phyloP scores from a whole-genome alignment of 768 basidiomycete genomes.

The Leccinum subtestaceum region DNA sequence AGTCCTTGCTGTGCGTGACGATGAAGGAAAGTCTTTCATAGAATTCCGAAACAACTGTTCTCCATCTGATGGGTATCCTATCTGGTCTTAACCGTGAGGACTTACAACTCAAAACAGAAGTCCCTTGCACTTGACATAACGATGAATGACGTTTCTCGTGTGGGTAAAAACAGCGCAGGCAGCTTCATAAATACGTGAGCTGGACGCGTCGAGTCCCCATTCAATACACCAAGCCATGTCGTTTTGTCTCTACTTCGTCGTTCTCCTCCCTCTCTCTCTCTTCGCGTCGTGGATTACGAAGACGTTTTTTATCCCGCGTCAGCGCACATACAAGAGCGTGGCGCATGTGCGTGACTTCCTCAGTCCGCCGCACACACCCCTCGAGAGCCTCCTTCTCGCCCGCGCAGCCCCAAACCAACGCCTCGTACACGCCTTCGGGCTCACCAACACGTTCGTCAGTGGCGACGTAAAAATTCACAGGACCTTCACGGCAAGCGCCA shows the following conservation, averaged over 20 bases:
- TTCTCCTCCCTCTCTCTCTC: not conserved
- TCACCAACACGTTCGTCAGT: conserved; percentile 55
- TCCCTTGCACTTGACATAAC: not conserved
- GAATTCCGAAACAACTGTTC: not conserved
- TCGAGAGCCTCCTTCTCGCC: conserved; percentile 14
- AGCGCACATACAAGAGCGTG: conserved; percentile 9
- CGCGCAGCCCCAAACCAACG: conserved; percentile 24
- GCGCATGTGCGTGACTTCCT: conserved; percentile 11
- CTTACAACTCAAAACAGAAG: not conserved
- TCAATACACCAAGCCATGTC: conserved; percentile 4
- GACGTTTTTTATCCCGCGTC: not conserved
- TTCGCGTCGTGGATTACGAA: not conserved
- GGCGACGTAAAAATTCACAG: conserved; percentile 30
- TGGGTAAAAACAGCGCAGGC: not conserved
- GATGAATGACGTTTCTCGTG: not conserved
- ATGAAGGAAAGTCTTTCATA: not conserved
- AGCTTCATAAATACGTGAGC: conserved; percentile 10
- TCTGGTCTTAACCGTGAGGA: not conserved
- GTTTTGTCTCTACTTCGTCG: not conserved
- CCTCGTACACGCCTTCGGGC: conserved; percentile 25
- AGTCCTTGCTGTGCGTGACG: conserved; percentile 10
- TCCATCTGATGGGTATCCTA: not conserved
- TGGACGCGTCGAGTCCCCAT: not conserved
- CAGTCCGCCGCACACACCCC: conserved; percentile 9
- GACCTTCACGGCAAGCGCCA: conserved; percentile 21